Evolutionary conservation across 164 flowering plant species (phyloP), one percentile per base, ranked within the genome.

Genomic region (Annona cherimola): DNA sequence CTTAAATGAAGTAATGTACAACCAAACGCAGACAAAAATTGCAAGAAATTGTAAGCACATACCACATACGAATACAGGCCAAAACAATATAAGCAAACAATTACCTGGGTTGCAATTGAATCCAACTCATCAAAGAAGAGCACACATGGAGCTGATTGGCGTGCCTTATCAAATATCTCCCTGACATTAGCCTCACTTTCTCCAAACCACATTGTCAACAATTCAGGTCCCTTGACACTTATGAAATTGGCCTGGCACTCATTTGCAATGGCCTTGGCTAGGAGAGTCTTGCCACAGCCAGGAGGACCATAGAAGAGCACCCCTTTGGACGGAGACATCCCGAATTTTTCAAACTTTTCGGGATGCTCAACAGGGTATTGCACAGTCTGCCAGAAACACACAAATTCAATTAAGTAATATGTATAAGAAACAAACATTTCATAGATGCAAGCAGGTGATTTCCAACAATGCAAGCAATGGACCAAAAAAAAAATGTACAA

Each of bases 311-410:
- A 87, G 74, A 87, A 88, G 67, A 88, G 87, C 71, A 88, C 90
- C 45, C 92, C 90, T 71, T 86, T 88, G 2, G 92, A 88, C 67
- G 92, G 92, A 43, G 92, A 88, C 90, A 88, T 88, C 72, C 92
- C 92, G 74, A 88, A 88, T 63, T 86, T 88, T 79, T 88, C 92
- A 73, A 88, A 88, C 76, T 86, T 88, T 79, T 88, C 92, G 46
- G 92, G 89, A 71, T 88, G 92, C 82, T 88, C 92, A 81, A 86
- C 92, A 5, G 92, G 92, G 67, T 88, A 88, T 79, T 88, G 90
- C 12, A 88, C 92, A 78, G 92, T 88, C 92, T 88, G 78, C 66
- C 66, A 71, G 61, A 42, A 18, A 40, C 67, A 64, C 26, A 45
- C 55, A 61, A 7, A 35, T 9, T 26, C 6, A 20, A 59, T 68